Evolutionary conservation across 805 yeast genomes (phyloP), one percentile per base, ranked within the genome.

Genomic region (Metschnikowia santaceciliae): DNA sequence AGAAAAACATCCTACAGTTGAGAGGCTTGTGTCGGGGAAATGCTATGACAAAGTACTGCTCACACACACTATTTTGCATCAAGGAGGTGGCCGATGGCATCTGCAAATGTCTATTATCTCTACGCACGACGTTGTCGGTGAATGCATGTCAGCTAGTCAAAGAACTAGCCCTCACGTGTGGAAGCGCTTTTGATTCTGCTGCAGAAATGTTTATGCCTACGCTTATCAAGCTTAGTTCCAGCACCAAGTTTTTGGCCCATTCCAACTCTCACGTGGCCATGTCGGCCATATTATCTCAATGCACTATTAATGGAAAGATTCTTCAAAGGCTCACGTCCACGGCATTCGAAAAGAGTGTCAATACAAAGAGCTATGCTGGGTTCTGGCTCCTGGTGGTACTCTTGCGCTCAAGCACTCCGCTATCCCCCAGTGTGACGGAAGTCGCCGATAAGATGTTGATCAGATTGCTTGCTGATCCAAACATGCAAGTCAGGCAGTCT

Each of bases 41-140:
- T 59, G 69, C 78, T 1, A 61, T 70, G 0, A 42, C 47, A 0
- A 71, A 73, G 0, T 78, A 61, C 35, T 62, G 77, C 14, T 71
- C 73, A 32, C 58, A 64, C 1, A 61, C 86, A 39, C 64, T 76
- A 2, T 17, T 42, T 2, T 55, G 62, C 41, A 42, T 74, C 10
- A 60, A 55, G 22, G 69, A 64, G 4, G 20, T 62, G 1, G 50
- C 69, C 3, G 90, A 83, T 15, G 83, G 86, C 10, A 76, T 91
- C 3, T 68, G 76, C 47, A 89, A 88, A 57, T 81, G 89, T 0
- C 75, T 83, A 0, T 59, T 75, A 6, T 90, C 98, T 0, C 71
- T 94, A 50, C 75, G 99, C 61, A 94, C 99, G 0, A 87, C 97
- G 0, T 72, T 94, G 19, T 82, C 91, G 0, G 70, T 81, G 2